Percentiles rank a stretch among this genome's conserved stretches.
Evolutionary conservation across 73 alveolate genomes (phyloP).

Genomic region (Paraurostyla sp.): DNA sequence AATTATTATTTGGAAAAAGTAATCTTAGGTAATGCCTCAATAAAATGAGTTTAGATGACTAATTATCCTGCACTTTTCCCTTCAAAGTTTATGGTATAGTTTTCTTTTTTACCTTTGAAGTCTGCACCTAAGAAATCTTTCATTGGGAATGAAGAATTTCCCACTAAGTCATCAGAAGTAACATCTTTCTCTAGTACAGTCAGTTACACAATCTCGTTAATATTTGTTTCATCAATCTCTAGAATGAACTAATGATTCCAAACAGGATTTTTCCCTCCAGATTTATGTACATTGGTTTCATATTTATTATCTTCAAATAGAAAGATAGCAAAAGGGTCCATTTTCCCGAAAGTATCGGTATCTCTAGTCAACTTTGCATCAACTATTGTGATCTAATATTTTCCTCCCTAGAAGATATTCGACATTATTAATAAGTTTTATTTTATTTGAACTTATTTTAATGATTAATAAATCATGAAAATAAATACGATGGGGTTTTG

Average conservation of each 20-base stretch:
- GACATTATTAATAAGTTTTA: no score
- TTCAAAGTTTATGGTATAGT: constrained; percentile 12
- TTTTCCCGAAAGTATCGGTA: constrained; percentile 70
- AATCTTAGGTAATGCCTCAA: not conserved
- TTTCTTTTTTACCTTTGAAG: not conserved
- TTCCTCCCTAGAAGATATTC: constrained; percentile 1
- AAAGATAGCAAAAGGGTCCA: constrained; percentile 70
- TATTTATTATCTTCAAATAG: constrained; percentile 4
- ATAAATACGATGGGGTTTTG: no score
- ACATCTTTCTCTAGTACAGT: not conserved
- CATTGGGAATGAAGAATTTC: not conserved
- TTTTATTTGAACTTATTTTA: no score
- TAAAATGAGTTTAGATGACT: not conserved
- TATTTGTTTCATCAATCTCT: not conserved
- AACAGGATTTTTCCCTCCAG: constrained; percentile 73
- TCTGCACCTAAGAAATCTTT: not conserved
- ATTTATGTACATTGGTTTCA: constrained; percentile 62
- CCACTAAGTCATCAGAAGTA: not conserved
- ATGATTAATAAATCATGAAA: no score
- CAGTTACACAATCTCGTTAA: not conserved
- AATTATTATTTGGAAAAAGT: no score
- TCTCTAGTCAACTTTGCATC: constrained; percentile 42
- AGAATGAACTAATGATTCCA: constrained; percentile 66
- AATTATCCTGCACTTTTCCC: constrained; percentile 66
- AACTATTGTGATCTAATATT: not conserved